These are phyloP conservation scores for Diplogelasinospora grovesii DNA, from an alignment of 495 filamentous ascomycete genomes.

Conservation along the genomic window DNA sequence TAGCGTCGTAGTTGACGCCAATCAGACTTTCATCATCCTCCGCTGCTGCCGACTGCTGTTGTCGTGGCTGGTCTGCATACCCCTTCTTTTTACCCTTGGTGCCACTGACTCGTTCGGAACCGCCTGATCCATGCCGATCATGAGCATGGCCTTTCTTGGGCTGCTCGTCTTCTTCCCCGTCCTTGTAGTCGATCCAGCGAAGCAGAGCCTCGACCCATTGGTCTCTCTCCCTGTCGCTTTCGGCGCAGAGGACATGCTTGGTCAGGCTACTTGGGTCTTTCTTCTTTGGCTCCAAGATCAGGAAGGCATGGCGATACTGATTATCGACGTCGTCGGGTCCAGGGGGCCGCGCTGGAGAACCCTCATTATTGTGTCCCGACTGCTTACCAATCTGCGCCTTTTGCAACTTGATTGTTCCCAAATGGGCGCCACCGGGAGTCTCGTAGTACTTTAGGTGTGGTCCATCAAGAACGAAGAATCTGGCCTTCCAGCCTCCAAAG, in stretches of 20 bases:
- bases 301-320: conserved; percentile 92
- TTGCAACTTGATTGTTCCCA: conserved; percentile 87
- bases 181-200: conserved; percentile 77
- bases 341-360: conserved; percentile 50
- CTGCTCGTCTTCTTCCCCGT: conserved; percentile 48
- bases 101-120: conserved; percentile 29
- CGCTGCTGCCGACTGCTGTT: conserved; percentile 18
- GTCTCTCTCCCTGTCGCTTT: conserved; percentile 89
- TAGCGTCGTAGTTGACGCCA: conserved; percentile 78
- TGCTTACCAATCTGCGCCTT: conserved; percentile 94
- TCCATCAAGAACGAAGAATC: conserved; percentile 88
- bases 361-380: conserved; percentile 53
- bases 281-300: conserved; percentile 90
- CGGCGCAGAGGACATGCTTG: conserved; percentile 92
- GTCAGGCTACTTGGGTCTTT: conserved; percentile 88
- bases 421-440: conserved; percentile 73
- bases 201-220: conserved; percentile 87
- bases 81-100: conserved; percentile 48
- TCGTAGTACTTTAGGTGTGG: conserved; percentile 90
- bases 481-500: conserved; percentile 97
- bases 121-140: conserved; percentile 26
- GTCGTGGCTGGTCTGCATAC: conserved; percentile 29
- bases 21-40: conserved; percentile 62
- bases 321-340: conserved; percentile 75
- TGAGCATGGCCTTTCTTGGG: conserved; percentile 24